These are phyloP conservation scores for Yamadazyma oceani DNA, from an alignment of 1,139 yeast species.

Conservation along the genomic window DNA sequence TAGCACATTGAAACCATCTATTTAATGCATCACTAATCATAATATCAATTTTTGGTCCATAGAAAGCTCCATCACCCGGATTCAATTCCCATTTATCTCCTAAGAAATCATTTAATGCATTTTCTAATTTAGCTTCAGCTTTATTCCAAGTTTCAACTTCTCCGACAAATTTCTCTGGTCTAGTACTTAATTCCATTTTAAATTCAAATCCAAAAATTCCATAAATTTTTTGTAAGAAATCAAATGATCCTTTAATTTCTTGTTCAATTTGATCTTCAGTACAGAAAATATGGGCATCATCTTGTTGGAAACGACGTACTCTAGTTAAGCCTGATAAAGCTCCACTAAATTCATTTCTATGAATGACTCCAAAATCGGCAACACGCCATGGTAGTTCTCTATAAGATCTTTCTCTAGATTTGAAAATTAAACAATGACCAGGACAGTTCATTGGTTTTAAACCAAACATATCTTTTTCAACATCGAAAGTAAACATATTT, in stretches of 20 bases:
- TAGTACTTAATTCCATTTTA: slow-evolving; percentile 86
- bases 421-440: slow-evolving; percentile 91
- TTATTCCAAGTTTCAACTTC: slow-evolving; percentile 81
- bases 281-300: slow-evolving; percentile 98
- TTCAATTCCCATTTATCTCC: slow-evolving; percentile 89
- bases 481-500: slow-evolving; percentile 95
- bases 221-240: slow-evolving; percentile 76
- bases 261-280: slow-evolving; percentile 79
- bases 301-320: slow-evolving; percentile 98
- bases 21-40: slow-evolving; percentile 87
- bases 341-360: slow-evolving; percentile 94
- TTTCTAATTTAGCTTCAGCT: slow-evolving; percentile 78
- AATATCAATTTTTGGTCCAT: slow-evolving; percentile 97
- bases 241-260: slow-evolving; percentile 79
- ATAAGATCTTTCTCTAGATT: slow-evolving; percentile 85
- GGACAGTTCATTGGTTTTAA: slow-evolving; percentile 99
- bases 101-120: slow-evolving; percentile 62
- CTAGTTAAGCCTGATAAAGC: slow-evolving; percentile 83
- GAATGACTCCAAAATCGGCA: slow-evolving; percentile 94
- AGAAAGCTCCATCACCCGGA: slow-evolving; percentile 98
- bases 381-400: slow-evolving; percentile 95
- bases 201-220: slow-evolving; percentile 86
- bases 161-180: slow-evolving; percentile 93
- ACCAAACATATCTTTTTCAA: slow-evolving; percentile 85
- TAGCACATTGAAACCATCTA: slow-evolving; percentile 98